phyloP scores from a whole-genome alignment of 805 yeast species.

The Geotrichum ghanense region DNA sequence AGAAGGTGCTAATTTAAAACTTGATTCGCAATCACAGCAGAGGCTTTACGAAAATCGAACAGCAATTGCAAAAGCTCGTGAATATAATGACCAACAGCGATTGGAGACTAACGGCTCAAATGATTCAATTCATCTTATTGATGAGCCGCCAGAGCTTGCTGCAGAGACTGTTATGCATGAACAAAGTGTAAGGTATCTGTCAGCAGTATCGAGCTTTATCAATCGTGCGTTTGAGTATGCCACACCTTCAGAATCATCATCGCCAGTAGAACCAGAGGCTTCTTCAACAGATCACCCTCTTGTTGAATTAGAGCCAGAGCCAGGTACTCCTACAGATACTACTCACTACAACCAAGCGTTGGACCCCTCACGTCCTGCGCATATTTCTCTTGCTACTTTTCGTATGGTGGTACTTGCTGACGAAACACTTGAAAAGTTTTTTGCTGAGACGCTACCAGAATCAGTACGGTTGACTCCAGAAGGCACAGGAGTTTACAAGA shows the following conservation, averaged over 20 bases:
- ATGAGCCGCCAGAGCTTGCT: conserved; percentile 11
- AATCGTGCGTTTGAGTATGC: conserved; percentile 88
- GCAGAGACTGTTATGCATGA: conserved; percentile 31
- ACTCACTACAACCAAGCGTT: conserved; percentile 63
- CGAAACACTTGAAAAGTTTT: conserved; percentile 81
- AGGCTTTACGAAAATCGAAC: conserved; percentile 40
- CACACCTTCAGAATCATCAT: conserved; percentile 35
- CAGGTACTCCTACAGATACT: conserved; percentile 7
- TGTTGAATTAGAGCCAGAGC: conserved; percentile 9
- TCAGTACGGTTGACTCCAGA: conserved; percentile 44
- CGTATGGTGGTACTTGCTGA: conserved; percentile 92
- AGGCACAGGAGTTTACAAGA: conserved; percentile 30
- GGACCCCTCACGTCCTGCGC: conserved; percentile 68
- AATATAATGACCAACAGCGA: conserved; percentile 25
- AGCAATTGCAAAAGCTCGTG: conserved; percentile 49
- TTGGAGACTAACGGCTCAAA: conserved; percentile 23
- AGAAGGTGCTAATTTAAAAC: conserved; percentile 39
- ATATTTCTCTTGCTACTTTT: conserved; percentile 72
- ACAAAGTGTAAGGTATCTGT: conserved; percentile 46
- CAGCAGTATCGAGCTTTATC: conserved; percentile 78
- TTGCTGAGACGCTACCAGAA: conserved; percentile 54
- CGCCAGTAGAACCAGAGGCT: conserved; percentile 11
- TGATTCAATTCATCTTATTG: conserved; percentile 17
- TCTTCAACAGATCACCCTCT: conserved; percentile 13
- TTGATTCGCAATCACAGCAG: conserved; percentile 53